Conservation (phyloP, 192 early-diverging fungal genomes). For the Spizellomyces sp. region DNA sequence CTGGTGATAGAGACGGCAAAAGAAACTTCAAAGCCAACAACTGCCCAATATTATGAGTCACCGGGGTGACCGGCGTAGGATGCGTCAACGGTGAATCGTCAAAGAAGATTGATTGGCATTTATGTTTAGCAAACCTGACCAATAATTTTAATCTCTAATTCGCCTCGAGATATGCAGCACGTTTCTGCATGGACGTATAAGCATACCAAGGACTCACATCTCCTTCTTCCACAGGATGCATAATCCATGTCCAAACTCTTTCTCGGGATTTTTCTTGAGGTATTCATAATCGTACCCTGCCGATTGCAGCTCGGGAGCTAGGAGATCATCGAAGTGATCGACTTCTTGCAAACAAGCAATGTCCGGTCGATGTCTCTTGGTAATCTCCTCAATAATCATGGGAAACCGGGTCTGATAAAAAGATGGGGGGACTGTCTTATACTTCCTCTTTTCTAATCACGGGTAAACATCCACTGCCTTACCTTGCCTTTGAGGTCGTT, state of each 20-base stretch:
- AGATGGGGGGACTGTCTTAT: slow-evolving; percentile 3
- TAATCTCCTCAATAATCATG: slow-evolving; percentile 18
- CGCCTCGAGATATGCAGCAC: slow-evolving; percentile 1
- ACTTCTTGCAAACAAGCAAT: slow-evolving; percentile 40
- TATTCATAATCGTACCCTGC: slow-evolving; percentile 34
- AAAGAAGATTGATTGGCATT: slow-evolving; percentile 14
- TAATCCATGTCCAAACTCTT: slow-evolving; percentile 31
- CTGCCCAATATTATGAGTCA: slow-evolving; percentile 31
- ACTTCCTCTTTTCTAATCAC: not conserved
- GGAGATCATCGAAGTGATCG: slow-evolving; percentile 22
- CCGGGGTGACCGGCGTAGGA: slow-evolving; percentile 14
- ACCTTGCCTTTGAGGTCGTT: slow-evolving; percentile 23
- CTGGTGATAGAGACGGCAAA: not conserved
- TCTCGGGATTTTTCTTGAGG: slow-evolving; percentile 18
- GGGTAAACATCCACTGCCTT: not conserved
- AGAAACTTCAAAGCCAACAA: slow-evolving; percentile 24
- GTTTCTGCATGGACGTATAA: no score
- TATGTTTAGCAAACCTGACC: slow-evolving; percentile 16
- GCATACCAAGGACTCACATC: not conserved
- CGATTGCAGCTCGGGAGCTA: not conserved
- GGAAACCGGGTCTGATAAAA: slow-evolving; percentile 20
- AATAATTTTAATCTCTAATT: not conserved
- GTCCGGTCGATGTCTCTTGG: slow-evolving; percentile 11
- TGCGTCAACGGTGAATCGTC: slow-evolving; percentile 25
- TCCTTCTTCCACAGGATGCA: slow-evolving; percentile 32